Evolutionary conservation across 2,329 filamentous ascomycete genomes (phyloP).

Genomic region (Cladosporium sp.): DNA sequence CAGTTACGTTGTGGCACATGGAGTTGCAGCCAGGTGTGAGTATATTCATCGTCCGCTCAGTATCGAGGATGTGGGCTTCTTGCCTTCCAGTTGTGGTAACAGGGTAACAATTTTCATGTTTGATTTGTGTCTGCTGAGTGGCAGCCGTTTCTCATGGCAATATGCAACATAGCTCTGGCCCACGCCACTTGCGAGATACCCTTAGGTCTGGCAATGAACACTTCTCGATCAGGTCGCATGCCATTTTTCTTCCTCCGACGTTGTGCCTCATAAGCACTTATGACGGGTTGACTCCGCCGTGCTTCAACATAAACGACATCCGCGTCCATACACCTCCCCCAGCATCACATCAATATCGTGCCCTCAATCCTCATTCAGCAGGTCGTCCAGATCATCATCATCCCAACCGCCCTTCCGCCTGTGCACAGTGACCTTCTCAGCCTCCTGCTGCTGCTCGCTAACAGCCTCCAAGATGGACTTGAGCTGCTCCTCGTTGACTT

Average conservation of each 20-base stretch:
- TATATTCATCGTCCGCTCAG: background rate
- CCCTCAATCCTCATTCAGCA: constrained; percentile 53
- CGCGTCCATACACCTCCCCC: background rate
- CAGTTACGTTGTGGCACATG: background rate
- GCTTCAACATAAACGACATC: background rate
- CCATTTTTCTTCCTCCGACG: background rate
- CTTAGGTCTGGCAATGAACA: background rate
- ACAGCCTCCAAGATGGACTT: constrained; percentile 87
- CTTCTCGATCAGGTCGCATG: background rate
- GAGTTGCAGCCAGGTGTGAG: background rate
- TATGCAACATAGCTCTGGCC: background rate
- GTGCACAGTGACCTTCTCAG: constrained; percentile 81
- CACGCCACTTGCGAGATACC: background rate
- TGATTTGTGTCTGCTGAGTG: background rate
- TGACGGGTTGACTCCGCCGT: background rate
- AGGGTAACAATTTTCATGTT: background rate
- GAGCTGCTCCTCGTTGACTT: constrained; percentile 89
- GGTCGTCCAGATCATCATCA: constrained; percentile 74
- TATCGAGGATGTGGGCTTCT: background rate
- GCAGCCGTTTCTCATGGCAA: background rate
- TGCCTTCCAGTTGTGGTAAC: background rate
- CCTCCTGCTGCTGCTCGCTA: constrained; percentile 69
- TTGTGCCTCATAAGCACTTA: background rate
- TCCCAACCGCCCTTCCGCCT: constrained; percentile 83
- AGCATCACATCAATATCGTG: background rate